These are phyloP conservation scores for Serendipita sp. DNA, from an alignment of 768 basidiomycete species.

Conservation along the genomic window DNA sequence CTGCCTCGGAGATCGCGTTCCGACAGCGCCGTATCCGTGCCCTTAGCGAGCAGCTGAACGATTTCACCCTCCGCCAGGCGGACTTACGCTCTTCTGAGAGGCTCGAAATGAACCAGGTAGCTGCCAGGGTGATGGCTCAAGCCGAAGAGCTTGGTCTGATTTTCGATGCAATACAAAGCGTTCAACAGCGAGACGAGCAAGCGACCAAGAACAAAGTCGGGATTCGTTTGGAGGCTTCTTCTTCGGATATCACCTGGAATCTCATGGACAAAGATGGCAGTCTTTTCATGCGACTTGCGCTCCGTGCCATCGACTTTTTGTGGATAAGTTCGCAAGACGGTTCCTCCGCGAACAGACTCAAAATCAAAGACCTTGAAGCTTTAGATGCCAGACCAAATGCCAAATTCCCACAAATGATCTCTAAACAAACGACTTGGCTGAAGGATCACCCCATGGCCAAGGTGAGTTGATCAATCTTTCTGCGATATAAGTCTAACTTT, in stretches of 20 bases:
- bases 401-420: constrained; percentile 73
- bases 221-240: constrained; percentile 61
- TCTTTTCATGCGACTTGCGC: constrained; percentile 71
- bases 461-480: constrained; percentile 24
- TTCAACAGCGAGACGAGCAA: constrained; percentile 62
- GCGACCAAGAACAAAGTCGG: constrained; percentile 38
- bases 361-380: constrained; percentile 61
- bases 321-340: constrained; percentile 82
- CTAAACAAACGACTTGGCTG: constrained; percentile 31
- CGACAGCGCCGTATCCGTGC: constrained; percentile 59
- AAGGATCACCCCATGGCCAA: constrained; percentile 51
- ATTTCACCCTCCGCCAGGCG: constrained; percentile 21
- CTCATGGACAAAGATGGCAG: constrained; percentile 65
- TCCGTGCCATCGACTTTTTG: constrained; percentile 58
- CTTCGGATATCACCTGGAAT: constrained; percentile 78
- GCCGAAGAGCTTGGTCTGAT: constrained; percentile 67
- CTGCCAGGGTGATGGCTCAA: constrained; percentile 54
- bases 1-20: constrained; percentile 51
- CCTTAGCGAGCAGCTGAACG: constrained; percentile 17
- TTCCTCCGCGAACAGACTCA: constrained; percentile 61
- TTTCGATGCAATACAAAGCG: constrained; percentile 73
- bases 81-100: constrained; percentile 24
- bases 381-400: constrained; percentile 75
- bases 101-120: constrained; percentile 45
- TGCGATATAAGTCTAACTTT: not conserved